Evolutionary conservation across 2,329 filamentous ascomycete genomes (phyloP), one percentile per base, ranked within the genome.

Genomic region (Aspergillus sp.): DNA sequence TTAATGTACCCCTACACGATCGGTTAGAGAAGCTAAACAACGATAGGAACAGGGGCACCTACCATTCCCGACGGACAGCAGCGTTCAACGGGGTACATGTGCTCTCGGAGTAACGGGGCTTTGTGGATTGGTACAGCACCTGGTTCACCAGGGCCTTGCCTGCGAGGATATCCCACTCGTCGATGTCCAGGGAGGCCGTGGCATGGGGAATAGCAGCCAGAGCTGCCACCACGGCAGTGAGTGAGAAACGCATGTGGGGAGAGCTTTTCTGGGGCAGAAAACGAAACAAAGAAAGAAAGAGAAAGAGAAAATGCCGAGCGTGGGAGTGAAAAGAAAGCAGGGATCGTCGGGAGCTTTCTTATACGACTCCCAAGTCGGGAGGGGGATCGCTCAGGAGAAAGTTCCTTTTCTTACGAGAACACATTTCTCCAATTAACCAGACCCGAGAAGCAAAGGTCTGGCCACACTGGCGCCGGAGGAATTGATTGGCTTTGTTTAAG

Each of bases 51-150:
- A 71, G 33, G 4, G 9, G 9, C 8, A 14, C 62, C 23, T 52
- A 65, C 64, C 64, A 66, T 56, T 66, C 64, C 24, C 63, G 52
- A 14, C 64, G 59, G 19, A 62, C 53, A 14, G 51, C 55, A 3
- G 62, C 56, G 8, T 58, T 66, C 5, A 51, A 43, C 1, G 57
- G 56, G 1, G 48, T 66, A 43, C 64, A 66, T 12, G 41, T 56
- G 31, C 37, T 54, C 4, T 48, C 47, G 12, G 15, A 40, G 24
- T 53, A 39, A 14, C 51, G 17, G 1, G 58, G 55, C 12, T 60
- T 57, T 23, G 45, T 55, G 27, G 19, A 55, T n/a, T 60, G 58
- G 49, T 60, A 60, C 0, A 44, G 51, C 6, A 58, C 52, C 19
- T 60, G 58, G 27, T 60, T 60, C 2, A 43, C 51, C 14, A 60